phyloP scores from a whole-genome alignment of 129 eudicot genomes.

The Rutidosis leptorrhynchoides region DNA sequence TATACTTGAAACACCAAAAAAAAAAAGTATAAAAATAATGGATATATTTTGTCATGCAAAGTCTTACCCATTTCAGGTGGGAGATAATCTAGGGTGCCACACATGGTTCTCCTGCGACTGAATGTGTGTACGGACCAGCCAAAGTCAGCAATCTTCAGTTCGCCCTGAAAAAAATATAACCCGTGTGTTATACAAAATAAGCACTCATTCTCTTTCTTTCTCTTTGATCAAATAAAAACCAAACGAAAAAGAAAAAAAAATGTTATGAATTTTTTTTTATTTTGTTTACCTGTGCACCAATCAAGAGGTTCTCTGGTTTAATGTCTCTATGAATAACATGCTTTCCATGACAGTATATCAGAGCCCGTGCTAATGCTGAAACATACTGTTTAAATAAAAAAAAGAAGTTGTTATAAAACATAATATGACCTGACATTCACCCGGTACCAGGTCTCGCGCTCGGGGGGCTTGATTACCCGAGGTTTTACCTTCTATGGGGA shows the following conservation, averaged over 20 bases:
- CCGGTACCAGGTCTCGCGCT: too few species aligned
- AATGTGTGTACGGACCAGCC: slow-evolving; percentile 99
- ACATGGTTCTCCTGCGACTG: slow-evolving; percentile 88
- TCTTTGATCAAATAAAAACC: background rate
- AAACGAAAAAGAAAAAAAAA: slow-evolving; percentile 2
- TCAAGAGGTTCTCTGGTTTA: slow-evolving; percentile 87
- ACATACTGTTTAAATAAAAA: slow-evolving; percentile 52
- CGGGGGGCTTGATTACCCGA: too few species aligned
- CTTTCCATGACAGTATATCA: slow-evolving; percentile 91
- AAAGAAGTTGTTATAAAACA: background rate
- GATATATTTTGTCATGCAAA: background rate
- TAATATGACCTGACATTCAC: slow-evolving; percentile 3
- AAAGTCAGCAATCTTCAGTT: slow-evolving; percentile 92
- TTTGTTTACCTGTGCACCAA: slow-evolving; percentile 69
- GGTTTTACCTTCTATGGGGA: too few species aligned
- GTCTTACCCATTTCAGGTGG: slow-evolving; percentile 99
- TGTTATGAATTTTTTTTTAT: background rate
- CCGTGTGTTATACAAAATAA: background rate
- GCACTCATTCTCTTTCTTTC: slow-evolving; percentile 2
- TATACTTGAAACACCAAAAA: slow-evolving; percentile 3
- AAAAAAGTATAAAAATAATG: background rate
- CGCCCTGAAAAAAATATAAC: slow-evolving; percentile 56
- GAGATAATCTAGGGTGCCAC: slow-evolving; percentile 94
- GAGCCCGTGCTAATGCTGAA: slow-evolving; percentile 90
- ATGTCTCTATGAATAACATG: slow-evolving; percentile 97